Conservation (phyloP, 768 basidiomycete species). For the Agaricus subrufescens region DNA sequence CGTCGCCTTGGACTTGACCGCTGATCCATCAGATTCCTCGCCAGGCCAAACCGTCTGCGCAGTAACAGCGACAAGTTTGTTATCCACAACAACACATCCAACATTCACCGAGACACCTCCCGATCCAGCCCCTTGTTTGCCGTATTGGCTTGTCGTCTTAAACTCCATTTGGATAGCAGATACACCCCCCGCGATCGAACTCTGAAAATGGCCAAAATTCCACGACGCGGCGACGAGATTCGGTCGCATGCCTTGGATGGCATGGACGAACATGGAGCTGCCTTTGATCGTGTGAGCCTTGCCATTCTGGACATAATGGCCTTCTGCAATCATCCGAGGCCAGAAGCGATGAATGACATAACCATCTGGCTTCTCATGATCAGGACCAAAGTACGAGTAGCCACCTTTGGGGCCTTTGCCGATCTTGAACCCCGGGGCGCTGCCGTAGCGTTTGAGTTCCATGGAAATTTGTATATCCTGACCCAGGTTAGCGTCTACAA, state of each 20-base stretch:
- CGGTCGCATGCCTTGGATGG: constrained; percentile 98
- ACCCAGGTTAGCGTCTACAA: constrained; percentile 73
- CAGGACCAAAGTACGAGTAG: constrained; percentile 79
- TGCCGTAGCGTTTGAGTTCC: constrained; percentile 61
- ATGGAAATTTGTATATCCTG: constrained; percentile 79
- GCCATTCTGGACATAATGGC: constrained; percentile 66
- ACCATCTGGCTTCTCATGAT: constrained; percentile 66
- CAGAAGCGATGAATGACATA: constrained; percentile 92
- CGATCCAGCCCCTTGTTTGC: constrained; percentile 72
- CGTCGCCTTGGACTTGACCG: constrained; percentile 57
- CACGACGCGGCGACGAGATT: constrained; percentile 89
- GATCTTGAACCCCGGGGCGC: constrained; percentile 85
- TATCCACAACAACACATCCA: constrained; percentile 78
- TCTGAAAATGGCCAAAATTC: constrained; percentile 96
- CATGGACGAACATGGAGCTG: constrained; percentile 86
- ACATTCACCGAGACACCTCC: constrained; percentile 84
- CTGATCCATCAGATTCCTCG: constrained; percentile 34
- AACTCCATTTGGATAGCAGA: constrained; percentile 96
- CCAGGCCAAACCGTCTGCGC: constrained; percentile 77
- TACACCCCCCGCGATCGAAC: constrained; percentile 63
- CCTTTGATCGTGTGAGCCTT: constrained; percentile 53
- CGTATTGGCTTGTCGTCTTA: constrained; percentile 75
- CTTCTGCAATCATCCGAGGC: constrained; percentile 62
- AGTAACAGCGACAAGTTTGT: constrained; percentile 71
- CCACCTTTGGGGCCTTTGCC: constrained; percentile 88